These are phyloP conservation scores for Ceratocystis destructans DNA, from an alignment of 2,329 filamentous ascomycete genomes.

Conservation along the genomic window DNA sequence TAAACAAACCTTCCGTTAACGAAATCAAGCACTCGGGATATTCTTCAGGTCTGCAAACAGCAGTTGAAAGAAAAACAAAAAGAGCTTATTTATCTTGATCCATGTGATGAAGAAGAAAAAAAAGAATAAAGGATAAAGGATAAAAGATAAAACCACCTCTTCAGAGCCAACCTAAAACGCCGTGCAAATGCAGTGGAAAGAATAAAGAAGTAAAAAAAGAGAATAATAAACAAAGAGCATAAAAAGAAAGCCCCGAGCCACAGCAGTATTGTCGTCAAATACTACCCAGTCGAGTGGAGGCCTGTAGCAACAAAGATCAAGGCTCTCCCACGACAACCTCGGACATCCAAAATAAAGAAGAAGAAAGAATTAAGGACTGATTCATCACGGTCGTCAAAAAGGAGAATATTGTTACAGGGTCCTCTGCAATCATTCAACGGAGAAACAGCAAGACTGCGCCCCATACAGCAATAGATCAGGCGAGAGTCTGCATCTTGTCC, in stretches of 20 bases:
- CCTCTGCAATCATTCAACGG: background rate
- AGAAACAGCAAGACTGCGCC: background rate
- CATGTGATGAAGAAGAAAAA: background rate
- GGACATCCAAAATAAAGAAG: slow-evolving; percentile 7
- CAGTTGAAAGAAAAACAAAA: background rate
- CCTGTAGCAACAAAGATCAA: slow-evolving; percentile 8
- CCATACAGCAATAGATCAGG: background rate
- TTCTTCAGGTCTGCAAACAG: background rate
- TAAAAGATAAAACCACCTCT: background rate
- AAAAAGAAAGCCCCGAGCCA: background rate
- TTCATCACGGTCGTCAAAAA: slow-evolving; percentile 17
- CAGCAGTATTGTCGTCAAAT: too few relatives aligned
- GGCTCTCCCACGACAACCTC: background rate
- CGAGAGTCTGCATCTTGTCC: background rate
- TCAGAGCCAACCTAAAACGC: slow-evolving; percentile 11
- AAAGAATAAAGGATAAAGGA: too few relatives aligned
- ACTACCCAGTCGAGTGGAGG: background rate
- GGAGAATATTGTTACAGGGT: slow-evolving; percentile 9
- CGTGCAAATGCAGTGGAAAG: slow-evolving; percentile 15
- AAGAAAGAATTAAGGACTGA: background rate
- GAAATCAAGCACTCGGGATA: background rate
- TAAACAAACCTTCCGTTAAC: background rate
- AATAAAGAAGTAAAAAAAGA: slow-evolving; percentile 20
- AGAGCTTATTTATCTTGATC: background rate
- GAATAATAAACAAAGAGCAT: slow-evolving; percentile 2